These are phyloP conservation scores for Entoloma clypeatum DNA, from an alignment of 1,284 basidiomycete species.

Conservation along the genomic window DNA sequence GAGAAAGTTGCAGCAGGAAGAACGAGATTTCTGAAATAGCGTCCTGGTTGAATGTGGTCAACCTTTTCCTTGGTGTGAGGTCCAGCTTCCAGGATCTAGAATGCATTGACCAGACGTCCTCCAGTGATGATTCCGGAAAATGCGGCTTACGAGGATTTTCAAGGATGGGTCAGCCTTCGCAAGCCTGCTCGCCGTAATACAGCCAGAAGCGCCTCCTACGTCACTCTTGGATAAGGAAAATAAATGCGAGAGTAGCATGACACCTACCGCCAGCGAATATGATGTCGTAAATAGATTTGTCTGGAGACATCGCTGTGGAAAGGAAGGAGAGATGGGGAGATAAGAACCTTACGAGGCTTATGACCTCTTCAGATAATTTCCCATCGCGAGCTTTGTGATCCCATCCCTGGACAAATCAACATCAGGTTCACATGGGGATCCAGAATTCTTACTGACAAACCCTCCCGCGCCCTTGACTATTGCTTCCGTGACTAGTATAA, in stretches of 20 bases:
- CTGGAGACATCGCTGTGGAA: constrained; percentile 1
- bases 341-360: too few species aligned
- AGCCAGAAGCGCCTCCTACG: constrained; percentile 47
- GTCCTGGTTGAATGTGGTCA: constrained; percentile 48
- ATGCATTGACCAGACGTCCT: background rate
- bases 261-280: constrained; percentile 46
- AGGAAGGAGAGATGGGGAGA: too few species aligned
- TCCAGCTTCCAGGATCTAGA: constrained; percentile 42
- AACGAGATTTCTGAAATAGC: constrained; percentile 38
- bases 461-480: too few species aligned
- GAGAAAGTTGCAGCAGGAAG: constrained; percentile 40
- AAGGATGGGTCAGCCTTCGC: constrained; percentile 41
- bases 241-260: constrained; percentile 2
- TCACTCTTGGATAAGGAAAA: constrained; percentile 1
- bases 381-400: too few species aligned
- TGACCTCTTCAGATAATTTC: too few species aligned
- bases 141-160: constrained; percentile 36
- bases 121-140: background rate
- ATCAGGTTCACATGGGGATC: too few species aligned
- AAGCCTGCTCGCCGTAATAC: constrained; percentile 44
- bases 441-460: too few species aligned
- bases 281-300: constrained; percentile 34
- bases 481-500: too few species aligned
- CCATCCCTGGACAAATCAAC: too few species aligned
- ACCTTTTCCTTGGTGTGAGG: constrained; percentile 39